phyloP scores from a whole-genome alignment of 176 grass and related monocot genomes.

The Carex scoparia region DNA sequence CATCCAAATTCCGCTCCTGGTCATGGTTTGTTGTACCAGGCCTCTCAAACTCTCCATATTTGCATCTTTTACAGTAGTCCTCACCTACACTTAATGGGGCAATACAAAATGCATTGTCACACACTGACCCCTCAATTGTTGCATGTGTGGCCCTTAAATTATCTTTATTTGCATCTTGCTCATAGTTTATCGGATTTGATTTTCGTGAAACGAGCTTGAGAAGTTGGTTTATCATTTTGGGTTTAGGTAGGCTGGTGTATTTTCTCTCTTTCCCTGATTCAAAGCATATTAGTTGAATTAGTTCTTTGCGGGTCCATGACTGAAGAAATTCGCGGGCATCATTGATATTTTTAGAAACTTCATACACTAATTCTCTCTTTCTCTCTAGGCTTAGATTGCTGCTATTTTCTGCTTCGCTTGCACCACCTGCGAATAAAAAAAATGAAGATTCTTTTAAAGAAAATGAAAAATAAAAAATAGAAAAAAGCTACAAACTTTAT shows the following conservation, averaged over 20 bases:
- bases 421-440: not conserved
- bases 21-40: not conserved
- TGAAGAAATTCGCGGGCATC: slow-evolving; percentile 77
- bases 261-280: slow-evolving; percentile 96
- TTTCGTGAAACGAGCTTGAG: slow-evolving; percentile 68
- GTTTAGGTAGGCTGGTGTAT: slow-evolving; percentile 74
- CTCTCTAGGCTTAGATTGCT: slow-evolving; percentile 60
- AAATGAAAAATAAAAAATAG: not conserved
- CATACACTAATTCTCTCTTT: slow-evolving; percentile 74
- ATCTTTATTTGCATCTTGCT: slow-evolving; percentile 30
- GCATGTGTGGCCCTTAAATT: slow-evolving; percentile 10
- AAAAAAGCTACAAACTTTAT: not conserved
- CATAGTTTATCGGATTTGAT: slow-evolving; percentile 18
- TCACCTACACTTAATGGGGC: slow-evolving; percentile 40
- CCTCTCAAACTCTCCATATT: not conserved
- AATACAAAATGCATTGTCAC: slow-evolving; percentile 67
- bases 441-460: not conserved
- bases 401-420: slow-evolving; percentile 31
- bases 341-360: slow-evolving; percentile 56
- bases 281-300: slow-evolving; percentile 74
- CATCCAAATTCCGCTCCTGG: slow-evolving; percentile 18
- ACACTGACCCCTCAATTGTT: slow-evolving; percentile 27
- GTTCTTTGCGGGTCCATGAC: slow-evolving; percentile 76
- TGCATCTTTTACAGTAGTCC: slow-evolving; percentile 19
- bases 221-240: slow-evolving; percentile 87